Percentiles rank a stretch among this genome's conserved stretches.
phyloP scores from a whole-genome alignment of 768 basidiomycete genomes.

The Albatrellus ellisii region DNA sequence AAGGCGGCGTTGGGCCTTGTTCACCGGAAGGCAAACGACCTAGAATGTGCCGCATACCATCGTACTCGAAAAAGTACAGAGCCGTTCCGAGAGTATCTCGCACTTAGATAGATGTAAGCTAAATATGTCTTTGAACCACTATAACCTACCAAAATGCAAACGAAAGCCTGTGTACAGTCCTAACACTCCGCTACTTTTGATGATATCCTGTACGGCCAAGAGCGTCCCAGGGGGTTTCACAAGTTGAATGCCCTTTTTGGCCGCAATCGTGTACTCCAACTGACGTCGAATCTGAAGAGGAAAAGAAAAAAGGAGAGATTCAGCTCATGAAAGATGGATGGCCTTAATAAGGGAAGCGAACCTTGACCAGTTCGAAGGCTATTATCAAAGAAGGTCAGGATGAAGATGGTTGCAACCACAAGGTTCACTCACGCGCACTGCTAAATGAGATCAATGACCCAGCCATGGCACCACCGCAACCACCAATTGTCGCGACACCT shows the following conservation, averaged over 20 bases:
- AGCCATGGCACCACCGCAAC: conserved; percentile 72
- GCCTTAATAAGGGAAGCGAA: conserved; percentile 23
- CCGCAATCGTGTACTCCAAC: conserved; percentile 84
- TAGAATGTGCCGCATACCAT: conserved; percentile 77
- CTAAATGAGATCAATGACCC: conserved; percentile 83
- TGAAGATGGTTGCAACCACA: neutral
- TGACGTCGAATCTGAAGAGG: conserved; percentile 67
- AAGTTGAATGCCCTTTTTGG: conserved; percentile 58
- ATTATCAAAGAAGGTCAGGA: neutral
- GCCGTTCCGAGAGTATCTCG: conserved; percentile 85
- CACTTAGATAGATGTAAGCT: conserved; percentile 29
- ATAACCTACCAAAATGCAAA: conserved; percentile 63
- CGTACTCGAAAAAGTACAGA: conserved; percentile 90
- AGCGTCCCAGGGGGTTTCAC: conserved; percentile 67
- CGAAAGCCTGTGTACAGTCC: conserved; percentile 78
- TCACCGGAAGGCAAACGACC: conserved; percentile 69
- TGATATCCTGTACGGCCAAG: conserved; percentile 72
- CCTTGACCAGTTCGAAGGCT: conserved; percentile 96
- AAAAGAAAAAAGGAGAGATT: neutral
- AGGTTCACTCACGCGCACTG: conserved; percentile 62
- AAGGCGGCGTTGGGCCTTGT: conserved; percentile 70
- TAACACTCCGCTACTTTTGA: conserved; percentile 41
- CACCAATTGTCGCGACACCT: conserved; percentile 67
- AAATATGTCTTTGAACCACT: conserved; percentile 1
- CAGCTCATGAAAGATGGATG: too few species aligned